A percentile compares a stretch with the other conserved stretches of the same genome.
Evolutionary conservation across 176 grass and related monocot species (phyloP).

Genomic region (Avena eriantha): DNA sequence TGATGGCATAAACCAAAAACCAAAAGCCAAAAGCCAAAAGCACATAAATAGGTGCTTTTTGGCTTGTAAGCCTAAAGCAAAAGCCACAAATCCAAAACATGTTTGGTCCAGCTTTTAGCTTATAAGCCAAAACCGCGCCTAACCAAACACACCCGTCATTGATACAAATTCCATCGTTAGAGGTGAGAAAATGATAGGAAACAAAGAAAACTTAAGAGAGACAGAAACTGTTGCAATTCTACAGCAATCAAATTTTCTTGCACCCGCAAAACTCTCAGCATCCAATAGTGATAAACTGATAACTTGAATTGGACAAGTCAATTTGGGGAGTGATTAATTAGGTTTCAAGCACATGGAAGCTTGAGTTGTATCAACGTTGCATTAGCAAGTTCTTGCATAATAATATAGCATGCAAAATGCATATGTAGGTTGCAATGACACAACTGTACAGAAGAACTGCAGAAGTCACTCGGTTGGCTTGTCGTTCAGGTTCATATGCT

Average conservation of each 20-base stretch:
- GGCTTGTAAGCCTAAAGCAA: too few relatives aligned
- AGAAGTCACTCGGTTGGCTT: slow-evolving; percentile 11
- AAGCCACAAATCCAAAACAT: too few relatives aligned
- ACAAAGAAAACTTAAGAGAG: not conserved
- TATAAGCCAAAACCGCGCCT: too few relatives aligned
- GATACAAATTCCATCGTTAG: not conserved
- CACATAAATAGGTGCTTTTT: too few relatives aligned
- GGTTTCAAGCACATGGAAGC: not conserved
- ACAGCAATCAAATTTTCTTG: slow-evolving; percentile 3
- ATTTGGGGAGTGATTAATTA: not conserved
- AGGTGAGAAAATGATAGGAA: not conserved
- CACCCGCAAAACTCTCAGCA: not conserved
- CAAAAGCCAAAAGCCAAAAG: too few relatives aligned
- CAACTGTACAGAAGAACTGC: slow-evolving; percentile 20
- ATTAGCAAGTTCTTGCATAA: not conserved
- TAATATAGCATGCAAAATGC: not conserved
- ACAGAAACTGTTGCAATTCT: not conserved
- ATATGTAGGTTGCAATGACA: not conserved
- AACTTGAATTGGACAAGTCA: not conserved
- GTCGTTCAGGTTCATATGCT: not conserved
- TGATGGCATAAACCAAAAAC: too few relatives aligned
- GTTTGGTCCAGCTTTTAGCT: too few relatives aligned
- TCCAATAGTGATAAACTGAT: slow-evolving; percentile 30
- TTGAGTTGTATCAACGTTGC: slow-evolving; percentile 10
- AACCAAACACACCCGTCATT: not conserved